These are phyloP conservation scores for Leavenworthia alabamica DNA, from an alignment of 345 rosid genomes.

Conservation along the genomic window DNA sequence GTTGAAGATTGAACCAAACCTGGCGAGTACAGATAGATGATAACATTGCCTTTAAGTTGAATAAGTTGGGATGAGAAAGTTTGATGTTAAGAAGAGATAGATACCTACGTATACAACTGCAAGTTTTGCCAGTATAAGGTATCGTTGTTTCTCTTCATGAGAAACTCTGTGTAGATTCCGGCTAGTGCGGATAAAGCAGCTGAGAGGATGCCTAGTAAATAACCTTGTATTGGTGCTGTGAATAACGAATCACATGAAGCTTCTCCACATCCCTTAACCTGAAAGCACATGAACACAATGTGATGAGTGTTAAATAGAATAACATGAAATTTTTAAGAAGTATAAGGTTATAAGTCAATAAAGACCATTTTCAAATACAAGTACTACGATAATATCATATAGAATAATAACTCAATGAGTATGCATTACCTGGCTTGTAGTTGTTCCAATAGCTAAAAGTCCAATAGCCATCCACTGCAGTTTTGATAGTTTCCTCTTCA, in stretches of 20 bases:
- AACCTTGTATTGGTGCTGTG: slow-evolving; percentile 88
- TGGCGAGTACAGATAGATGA: slow-evolving; percentile 14
- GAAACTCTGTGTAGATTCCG: slow-evolving; percentile 91
- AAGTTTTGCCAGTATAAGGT: slow-evolving; percentile 94
- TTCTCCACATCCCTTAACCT: slow-evolving; percentile 91
- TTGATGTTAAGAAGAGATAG: slow-evolving; percentile 36
- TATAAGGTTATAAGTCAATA: not conserved
- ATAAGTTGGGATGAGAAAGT: slow-evolving; percentile 7
- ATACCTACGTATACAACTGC: slow-evolving; percentile 89
- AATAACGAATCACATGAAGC: slow-evolving; percentile 77
- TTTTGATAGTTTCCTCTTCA: slow-evolving; percentile 59
- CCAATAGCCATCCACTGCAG: slow-evolving; percentile 86
- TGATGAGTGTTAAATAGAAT: too few species aligned
- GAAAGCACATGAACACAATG: too few species aligned
- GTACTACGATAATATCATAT: not conserved
- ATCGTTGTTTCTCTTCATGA: slow-evolving; percentile 93
- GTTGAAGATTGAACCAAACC: slow-evolving; percentile 84
- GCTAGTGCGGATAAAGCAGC: slow-evolving; percentile 92
- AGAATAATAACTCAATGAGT: not conserved
- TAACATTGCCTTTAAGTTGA: not conserved
- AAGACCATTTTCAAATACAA: not conserved
- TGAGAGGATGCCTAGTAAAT: slow-evolving; percentile 71
- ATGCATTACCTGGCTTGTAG: slow-evolving; percentile 73
- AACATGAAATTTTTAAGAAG: not conserved
- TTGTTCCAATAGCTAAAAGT: slow-evolving; percentile 82